A percentile compares a stretch with the other conserved stretches of the same genome.
phyloP scores from a whole-genome alignment of 2,329 filamentous ascomycete genomes.

The Massarina eburnea region DNA sequence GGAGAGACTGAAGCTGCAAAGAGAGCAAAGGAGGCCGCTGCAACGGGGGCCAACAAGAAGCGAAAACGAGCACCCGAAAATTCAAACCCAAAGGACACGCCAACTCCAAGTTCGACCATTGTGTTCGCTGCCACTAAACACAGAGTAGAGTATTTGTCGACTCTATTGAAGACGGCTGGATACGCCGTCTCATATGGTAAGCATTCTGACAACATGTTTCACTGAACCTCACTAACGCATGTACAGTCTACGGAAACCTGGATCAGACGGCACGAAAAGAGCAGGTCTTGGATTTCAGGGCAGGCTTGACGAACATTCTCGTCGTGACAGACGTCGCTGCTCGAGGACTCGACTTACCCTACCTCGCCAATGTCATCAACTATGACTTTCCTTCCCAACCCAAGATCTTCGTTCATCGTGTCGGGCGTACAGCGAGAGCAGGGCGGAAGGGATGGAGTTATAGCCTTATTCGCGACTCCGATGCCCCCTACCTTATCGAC shows the following conservation, averaged over 20 bases:
- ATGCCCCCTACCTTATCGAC: conserved; percentile 90
- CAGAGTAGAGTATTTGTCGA: conserved; percentile 89
- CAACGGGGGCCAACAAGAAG: conserved; percentile 63
- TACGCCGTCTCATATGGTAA: conserved; percentile 79
- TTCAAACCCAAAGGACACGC: conserved; percentile 64
- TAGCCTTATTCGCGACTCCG: conserved; percentile 82
- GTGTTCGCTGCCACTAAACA: conserved; percentile 95
- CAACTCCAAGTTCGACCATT: conserved; percentile 89
- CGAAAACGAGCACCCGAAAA: conserved; percentile 64
- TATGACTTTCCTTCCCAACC: conserved; percentile 97
- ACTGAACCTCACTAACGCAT: conserved; percentile 7
- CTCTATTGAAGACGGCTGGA: conserved; percentile 75
- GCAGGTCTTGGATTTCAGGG: conserved; percentile 87
- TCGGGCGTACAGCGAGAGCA: conserved; percentile 92
- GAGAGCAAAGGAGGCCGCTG: conserved; percentile 48
- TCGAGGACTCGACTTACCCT: conserved; percentile 95
- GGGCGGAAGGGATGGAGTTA: conserved; percentile 94
- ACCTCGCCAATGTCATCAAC: conserved; percentile 96
- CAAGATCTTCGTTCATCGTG: conserved; percentile 94
- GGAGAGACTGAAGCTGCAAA: conserved; percentile 59
- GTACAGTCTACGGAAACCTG: conserved; percentile 78
- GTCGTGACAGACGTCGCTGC: conserved; percentile 97
- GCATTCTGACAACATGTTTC: conserved; percentile 1
- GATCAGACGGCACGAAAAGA: conserved; percentile 92
- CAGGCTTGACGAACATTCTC: conserved; percentile 81